Evolutionary conservation across 78 protist genomes (phyloP).

Genomic region (Chrysochromulina parva): DNA sequence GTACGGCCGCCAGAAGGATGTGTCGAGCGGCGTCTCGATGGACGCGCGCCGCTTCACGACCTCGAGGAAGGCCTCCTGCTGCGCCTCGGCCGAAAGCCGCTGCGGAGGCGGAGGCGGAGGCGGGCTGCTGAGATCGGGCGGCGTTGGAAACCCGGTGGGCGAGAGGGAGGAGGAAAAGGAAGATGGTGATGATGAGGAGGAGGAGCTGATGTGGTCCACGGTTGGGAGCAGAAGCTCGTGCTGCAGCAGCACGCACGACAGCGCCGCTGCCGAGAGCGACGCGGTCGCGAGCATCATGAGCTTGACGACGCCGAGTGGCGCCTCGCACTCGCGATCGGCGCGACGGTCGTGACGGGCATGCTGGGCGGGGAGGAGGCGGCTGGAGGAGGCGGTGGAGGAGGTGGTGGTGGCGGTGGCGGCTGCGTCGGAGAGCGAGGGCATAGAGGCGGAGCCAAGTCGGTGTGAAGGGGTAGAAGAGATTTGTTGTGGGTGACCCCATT

Average conservation of each 20-base stretch:
- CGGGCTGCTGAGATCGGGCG: background rate
- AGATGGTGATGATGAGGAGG: too few species aligned
- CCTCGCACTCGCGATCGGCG: too few species aligned
- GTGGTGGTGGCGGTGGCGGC: too few species aligned
- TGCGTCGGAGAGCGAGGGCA: too few species aligned
- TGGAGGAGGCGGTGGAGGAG: too few species aligned
- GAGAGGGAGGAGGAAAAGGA: background rate
- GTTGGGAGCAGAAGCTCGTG: background rate
- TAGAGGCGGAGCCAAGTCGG: too few species aligned
- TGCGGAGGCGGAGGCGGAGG: background rate
- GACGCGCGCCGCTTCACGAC: background rate
- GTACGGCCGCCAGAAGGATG: slow-evolving; percentile 5
- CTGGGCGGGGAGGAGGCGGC: too few species aligned
- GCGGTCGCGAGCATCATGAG: background rate
- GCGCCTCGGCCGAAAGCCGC: background rate
- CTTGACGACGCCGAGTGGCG: background rate
- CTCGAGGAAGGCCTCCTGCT: background rate
- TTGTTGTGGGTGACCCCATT: too few species aligned
- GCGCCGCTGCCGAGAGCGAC: background rate
- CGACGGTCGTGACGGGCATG: too few species aligned
- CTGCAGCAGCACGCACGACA: background rate
- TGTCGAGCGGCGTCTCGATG: slow-evolving; percentile 11
- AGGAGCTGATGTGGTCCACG: background rate
- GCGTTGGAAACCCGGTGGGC: background rate
- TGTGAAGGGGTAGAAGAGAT: too few species aligned